Conservation (phyloP, 495 filamentous ascomycete species). For the Pyrenula massariospora region DNA sequence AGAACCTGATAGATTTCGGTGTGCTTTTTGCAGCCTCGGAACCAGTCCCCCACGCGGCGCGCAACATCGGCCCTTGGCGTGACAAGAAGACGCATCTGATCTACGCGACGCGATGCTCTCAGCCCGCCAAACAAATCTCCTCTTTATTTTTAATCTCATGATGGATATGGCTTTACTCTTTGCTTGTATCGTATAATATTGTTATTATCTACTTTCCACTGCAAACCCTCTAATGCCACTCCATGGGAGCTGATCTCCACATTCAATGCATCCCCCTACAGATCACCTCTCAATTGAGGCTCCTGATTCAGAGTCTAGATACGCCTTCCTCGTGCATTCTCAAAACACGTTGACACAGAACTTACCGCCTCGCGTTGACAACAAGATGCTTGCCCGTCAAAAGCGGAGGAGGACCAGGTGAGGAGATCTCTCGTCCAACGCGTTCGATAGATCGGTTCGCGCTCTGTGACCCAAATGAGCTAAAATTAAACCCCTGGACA, state of each 20-base stretch:
- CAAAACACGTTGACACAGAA: constrained; percentile 52
- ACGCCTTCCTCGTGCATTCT: constrained; percentile 60
- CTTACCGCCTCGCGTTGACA: constrained; percentile 52
- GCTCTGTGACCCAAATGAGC: background rate
- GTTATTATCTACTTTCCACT: background rate
- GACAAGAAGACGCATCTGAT: background rate
- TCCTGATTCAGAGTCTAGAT: constrained; percentile 19
- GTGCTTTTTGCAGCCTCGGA: too few relatives aligned
- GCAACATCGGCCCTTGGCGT: background rate
- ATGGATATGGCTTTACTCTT: background rate
- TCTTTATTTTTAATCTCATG: background rate
- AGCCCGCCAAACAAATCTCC: background rate
- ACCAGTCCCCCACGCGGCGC: too few relatives aligned
- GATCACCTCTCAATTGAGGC: background rate
- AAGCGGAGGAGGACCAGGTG: constrained; percentile 60
- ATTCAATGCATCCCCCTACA: background rate
- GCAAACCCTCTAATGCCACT: background rate
- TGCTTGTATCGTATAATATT: background rate
- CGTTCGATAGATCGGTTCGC: background rate
- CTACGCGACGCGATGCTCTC: background rate
- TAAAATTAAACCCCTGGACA: constrained; percentile 21
- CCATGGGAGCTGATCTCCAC: background rate
- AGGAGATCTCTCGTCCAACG: constrained; percentile 3
- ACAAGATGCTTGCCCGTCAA: constrained; percentile 55
- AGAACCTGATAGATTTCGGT: too few relatives aligned